Percentiles rank a stretch among this genome's conserved stretches.
These are phyloP conservation scores for Fusarium fracticaudum DNA, from an alignment of 2,329 filamentous ascomycete species.

Conservation along the genomic window DNA sequence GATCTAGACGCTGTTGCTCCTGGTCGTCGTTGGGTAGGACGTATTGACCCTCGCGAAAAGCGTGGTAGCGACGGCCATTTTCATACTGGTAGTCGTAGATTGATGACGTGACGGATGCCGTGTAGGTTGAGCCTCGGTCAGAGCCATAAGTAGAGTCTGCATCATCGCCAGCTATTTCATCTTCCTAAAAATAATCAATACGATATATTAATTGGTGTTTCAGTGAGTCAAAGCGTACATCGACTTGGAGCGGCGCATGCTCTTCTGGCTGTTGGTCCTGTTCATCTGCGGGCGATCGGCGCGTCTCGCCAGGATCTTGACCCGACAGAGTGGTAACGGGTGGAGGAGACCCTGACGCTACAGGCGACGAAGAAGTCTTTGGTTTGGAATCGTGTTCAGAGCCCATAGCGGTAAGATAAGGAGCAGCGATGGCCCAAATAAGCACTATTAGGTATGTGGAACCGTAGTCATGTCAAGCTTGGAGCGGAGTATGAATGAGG, in stretches of 20 bases:
- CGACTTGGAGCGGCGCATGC: slow-evolving; percentile 26
- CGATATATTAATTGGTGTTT: no score
- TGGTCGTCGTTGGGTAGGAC: slow-evolving; percentile 46
- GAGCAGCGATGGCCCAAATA: neutral
- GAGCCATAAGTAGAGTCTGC: slow-evolving; percentile 50
- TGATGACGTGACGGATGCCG: slow-evolving; percentile 53
- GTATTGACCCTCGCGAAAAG: slow-evolving; percentile 46
- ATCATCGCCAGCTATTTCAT: slow-evolving; percentile 36
- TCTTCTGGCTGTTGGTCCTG: neutral
- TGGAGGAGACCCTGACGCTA: neutral
- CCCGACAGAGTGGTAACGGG: slow-evolving; percentile 16
- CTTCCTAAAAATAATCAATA: slow-evolving; percentile 5
- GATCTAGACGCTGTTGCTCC: slow-evolving; percentile 51
- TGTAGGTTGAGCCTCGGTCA: slow-evolving; percentile 45
- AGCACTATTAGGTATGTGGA: neutral
- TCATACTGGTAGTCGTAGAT: slow-evolving; percentile 53
- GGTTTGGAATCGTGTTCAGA: neutral
- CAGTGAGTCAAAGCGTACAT: slow-evolving; percentile 5
- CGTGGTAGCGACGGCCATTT: slow-evolving; percentile 48
- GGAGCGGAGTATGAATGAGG: neutral
- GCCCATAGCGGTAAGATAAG: neutral
- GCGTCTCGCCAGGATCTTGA: neutral
- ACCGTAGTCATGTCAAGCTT: neutral
- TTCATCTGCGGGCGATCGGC: neutral
- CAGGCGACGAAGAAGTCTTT: neutral